These are phyloP conservation scores for Globisporangium sylvaticum DNA, from an alignment of 352 stramenopile genomes.

Conservation along the genomic window DNA sequence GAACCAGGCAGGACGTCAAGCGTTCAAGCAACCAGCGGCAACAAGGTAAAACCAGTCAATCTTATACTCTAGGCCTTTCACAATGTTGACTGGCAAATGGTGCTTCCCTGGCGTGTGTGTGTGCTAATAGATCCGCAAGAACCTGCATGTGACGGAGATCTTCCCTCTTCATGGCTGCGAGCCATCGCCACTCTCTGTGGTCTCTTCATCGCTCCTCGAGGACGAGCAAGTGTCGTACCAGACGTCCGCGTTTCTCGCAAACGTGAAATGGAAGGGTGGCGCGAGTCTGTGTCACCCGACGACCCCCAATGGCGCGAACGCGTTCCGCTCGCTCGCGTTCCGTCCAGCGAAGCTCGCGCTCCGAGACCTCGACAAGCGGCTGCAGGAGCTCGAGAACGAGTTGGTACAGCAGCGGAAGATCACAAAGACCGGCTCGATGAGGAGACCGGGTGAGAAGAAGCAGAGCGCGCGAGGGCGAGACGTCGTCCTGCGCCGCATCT, in stretches of 20 bases:
- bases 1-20: neutral
- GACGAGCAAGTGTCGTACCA: constrained; percentile 18
- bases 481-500: constrained; percentile 64
- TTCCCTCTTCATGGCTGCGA: constrained; percentile 64
- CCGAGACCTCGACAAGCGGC: constrained; percentile 59
- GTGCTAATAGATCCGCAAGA: constrained; percentile 25
- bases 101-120: neutral
- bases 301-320: constrained; percentile 34
- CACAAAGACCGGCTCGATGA: constrained; percentile 33
- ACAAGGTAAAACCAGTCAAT: constrained; percentile 21
- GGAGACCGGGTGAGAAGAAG: constrained; percentile 46
- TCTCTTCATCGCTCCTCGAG: constrained; percentile 5
- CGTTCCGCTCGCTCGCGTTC: constrained; percentile 66
- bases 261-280: constrained; percentile 65
- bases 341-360: constrained; percentile 61
- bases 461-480: constrained; percentile 51
- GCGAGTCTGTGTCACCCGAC: constrained; percentile 57
- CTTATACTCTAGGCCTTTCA: neutral
- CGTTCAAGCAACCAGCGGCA: neutral
- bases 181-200: constrained; percentile 31
- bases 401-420: constrained; percentile 50
- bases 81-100: neutral
- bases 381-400: constrained; percentile 56
- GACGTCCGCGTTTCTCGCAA: constrained; percentile 56
- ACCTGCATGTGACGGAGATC: constrained; percentile 57